Evolutionary conservation across 768 basidiomycete genomes (phyloP).

Genomic region (Pisolithus orientalis): DNA sequence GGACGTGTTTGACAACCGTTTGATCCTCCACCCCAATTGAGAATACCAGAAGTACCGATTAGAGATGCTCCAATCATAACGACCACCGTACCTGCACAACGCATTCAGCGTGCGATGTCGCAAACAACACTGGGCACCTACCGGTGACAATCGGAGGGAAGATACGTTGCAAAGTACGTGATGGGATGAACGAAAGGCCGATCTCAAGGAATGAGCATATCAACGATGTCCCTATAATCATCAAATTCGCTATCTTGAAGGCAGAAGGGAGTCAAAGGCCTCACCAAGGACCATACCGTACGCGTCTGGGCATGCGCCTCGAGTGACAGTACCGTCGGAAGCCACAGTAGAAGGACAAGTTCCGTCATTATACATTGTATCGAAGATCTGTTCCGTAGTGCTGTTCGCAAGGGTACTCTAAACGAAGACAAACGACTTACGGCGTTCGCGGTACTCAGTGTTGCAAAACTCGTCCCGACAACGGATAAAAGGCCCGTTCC

Average conservation of each 20-base stretch:
- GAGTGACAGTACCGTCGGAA: slow-evolving; percentile 53
- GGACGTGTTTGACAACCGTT: slow-evolving; percentile 64
- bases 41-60: slow-evolving; percentile 66
- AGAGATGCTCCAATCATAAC: slow-evolving; percentile 76
- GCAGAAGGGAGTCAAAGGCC: slow-evolving; percentile 1
- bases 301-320: slow-evolving; percentile 67
- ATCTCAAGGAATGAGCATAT: slow-evolving; percentile 80
- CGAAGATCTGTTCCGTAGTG: slow-evolving; percentile 47
- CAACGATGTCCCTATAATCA: slow-evolving; percentile 55
- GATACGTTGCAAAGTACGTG: slow-evolving; percentile 52
- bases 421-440: slow-evolving; percentile 29
- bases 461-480: slow-evolving; percentile 77
- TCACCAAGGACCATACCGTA: slow-evolving; percentile 72
- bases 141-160: slow-evolving; percentile 83
- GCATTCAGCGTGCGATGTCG: neutral
- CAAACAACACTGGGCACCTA: slow-evolving; percentile 9
- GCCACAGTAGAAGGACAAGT: slow-evolving; percentile 59
- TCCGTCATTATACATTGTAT: slow-evolving; percentile 71
- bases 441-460: slow-evolving; percentile 65
- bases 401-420: neutral
- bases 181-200: slow-evolving; percentile 68
- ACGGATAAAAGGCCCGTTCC: slow-evolving; percentile 80
- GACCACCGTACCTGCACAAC: slow-evolving; percentile 58
- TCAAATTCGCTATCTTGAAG: neutral
- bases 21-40: slow-evolving; percentile 82